Evolutionary conservation across 2,329 filamentous ascomycete species (phyloP).

Genomic region (Phoma sp.): DNA sequence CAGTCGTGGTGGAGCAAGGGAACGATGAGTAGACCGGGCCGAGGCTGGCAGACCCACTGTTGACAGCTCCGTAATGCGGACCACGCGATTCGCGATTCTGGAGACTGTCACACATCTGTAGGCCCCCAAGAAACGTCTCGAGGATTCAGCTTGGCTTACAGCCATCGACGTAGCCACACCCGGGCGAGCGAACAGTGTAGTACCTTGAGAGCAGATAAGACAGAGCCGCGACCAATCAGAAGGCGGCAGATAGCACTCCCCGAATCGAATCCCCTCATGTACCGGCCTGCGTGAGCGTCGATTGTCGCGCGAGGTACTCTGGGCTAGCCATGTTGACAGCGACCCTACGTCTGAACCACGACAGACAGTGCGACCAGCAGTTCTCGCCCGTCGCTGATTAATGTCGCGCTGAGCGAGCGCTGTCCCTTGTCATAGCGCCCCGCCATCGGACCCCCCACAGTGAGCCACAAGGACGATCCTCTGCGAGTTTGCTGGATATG

Average conservation of each 20-base stretch:
- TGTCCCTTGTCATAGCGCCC: slow-evolving; percentile 22
- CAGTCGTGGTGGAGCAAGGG: slow-evolving; percentile 1
- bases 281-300: slow-evolving; percentile 12
- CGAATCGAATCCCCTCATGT: slow-evolving; percentile 15
- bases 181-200: neutral
- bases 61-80: slow-evolving; percentile 16
- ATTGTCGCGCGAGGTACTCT: slow-evolving; percentile 7
- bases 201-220: slow-evolving; percentile 21
- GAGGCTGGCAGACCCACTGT: slow-evolving; percentile 10
- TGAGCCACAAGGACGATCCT: slow-evolving; percentile 12
- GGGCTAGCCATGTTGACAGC: no score
- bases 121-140: neutral
- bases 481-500: slow-evolving; percentile 22
- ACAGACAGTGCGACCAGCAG: slow-evolving; percentile 15
- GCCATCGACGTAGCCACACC: slow-evolving; percentile 1
- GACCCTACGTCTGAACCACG: neutral
- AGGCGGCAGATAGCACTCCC: slow-evolving; percentile 2
- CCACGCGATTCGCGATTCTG: neutral
- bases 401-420: slow-evolving; percentile 23
- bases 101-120: neutral
- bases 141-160: slow-evolving; percentile 10
- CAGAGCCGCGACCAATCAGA: slow-evolving; percentile 21
- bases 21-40: slow-evolving; percentile 3
- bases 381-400: slow-evolving; percentile 30
- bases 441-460: slow-evolving; percentile 25